Conservation (phyloP, 2,329 filamentous ascomycete species). For the Neophaeococcomyces aloes region DNA sequence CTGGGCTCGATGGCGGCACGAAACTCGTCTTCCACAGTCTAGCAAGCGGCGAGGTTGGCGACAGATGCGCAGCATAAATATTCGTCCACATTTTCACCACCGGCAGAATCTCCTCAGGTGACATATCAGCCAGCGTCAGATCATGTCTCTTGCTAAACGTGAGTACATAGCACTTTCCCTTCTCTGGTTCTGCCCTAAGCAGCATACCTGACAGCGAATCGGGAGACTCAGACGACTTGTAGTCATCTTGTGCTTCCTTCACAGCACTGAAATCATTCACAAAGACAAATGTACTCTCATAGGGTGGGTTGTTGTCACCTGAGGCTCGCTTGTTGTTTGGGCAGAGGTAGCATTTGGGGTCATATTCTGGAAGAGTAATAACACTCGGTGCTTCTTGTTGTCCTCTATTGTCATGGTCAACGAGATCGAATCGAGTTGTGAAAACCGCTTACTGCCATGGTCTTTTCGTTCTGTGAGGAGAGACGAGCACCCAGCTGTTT, state of each 20-base stretch:
- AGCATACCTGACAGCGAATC: slow-evolving; percentile 61
- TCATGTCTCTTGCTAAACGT: slow-evolving; percentile 89
- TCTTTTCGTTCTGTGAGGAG: slow-evolving; percentile 88
- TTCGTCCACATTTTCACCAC: slow-evolving; percentile 85
- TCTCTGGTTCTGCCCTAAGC: slow-evolving; percentile 73
- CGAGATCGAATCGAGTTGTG: neutral
- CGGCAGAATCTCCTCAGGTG: slow-evolving; percentile 62
- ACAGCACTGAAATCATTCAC: slow-evolving; percentile 97
- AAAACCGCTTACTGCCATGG: slow-evolving; percentile 76
- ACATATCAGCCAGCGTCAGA: slow-evolving; percentile 83
- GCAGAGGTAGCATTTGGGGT: slow-evolving; percentile 88
- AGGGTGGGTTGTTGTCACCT: slow-evolving; percentile 76
- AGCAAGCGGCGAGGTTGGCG: slow-evolving; percentile 56
- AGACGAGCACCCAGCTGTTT: slow-evolving; percentile 86
- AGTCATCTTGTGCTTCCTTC: slow-evolving; percentile 81
- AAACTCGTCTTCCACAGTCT: slow-evolving; percentile 33
- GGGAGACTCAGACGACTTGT: slow-evolving; percentile 34
- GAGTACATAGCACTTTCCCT: slow-evolving; percentile 91
- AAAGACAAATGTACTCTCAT: slow-evolving; percentile 81
- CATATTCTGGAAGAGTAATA: slow-evolving; percentile 65
- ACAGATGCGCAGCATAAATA: slow-evolving; percentile 74
- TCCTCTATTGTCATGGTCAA: slow-evolving; percentile 43
- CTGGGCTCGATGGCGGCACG: slow-evolving; percentile 37
- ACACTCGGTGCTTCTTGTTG: slow-evolving; percentile 64
- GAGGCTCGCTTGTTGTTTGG: slow-evolving; percentile 81